Evolutionary conservation across 1,139 yeast species (phyloP).

Genomic region (Protomyces inundatus): DNA sequence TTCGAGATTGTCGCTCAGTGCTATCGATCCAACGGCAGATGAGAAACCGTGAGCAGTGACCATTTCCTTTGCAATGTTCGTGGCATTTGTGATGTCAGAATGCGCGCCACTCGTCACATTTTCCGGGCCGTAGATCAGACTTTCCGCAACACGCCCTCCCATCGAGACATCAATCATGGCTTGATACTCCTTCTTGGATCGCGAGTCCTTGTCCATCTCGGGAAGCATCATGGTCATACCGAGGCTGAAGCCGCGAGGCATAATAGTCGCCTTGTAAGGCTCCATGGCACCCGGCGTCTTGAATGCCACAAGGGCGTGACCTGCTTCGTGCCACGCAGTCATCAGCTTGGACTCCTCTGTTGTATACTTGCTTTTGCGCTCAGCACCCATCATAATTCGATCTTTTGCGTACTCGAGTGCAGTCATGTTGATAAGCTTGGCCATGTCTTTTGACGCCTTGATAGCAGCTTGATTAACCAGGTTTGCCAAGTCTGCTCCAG

Average conservation of each 20-base stretch:
- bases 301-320: constrained; percentile 97
- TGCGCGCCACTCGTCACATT: constrained; percentile 64
- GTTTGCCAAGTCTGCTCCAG: constrained; percentile 95
- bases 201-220: constrained; percentile 95
- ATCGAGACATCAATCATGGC: constrained; percentile 93
- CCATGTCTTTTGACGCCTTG: constrained; percentile 87
- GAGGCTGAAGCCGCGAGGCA: constrained; percentile 93
- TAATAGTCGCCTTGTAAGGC: constrained; percentile 89
- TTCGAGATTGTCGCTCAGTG: constrained; percentile 41
- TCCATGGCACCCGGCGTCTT: constrained; percentile 95
- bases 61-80: constrained; percentile 92
- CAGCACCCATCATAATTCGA: constrained; percentile 96
- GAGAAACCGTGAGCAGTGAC: constrained; percentile 97
- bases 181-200: constrained; percentile 79
- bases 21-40: constrained; percentile 85
- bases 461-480: constrained; percentile 97
- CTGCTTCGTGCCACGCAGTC: constrained; percentile 98
- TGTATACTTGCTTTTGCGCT: constrained; percentile 92
- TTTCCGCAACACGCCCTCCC: constrained; percentile 99
- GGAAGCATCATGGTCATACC: constrained; percentile 97
- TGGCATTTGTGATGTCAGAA: constrained; percentile 74
- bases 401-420: constrained; percentile 99
- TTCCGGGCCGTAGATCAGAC: constrained; percentile 80
- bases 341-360: constrained; percentile 90
- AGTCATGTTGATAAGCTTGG: constrained; percentile 79